Base-by-base conservation (phyloP, 768 basidiomycete genomes). In the Russula earlei region DNA sequence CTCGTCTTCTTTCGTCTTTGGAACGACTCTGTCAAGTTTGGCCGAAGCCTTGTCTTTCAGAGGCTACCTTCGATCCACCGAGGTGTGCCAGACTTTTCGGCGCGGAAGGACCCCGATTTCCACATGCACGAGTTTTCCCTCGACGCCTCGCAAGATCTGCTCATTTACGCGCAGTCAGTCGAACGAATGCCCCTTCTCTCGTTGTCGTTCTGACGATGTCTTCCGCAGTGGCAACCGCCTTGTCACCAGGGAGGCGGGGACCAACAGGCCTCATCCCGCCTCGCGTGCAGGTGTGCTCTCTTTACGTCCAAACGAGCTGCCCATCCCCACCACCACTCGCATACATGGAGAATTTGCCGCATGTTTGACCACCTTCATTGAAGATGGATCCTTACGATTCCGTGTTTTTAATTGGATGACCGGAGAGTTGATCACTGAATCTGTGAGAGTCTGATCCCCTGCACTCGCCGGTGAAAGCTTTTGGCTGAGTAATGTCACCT, bases 151-250 rank as follows among this genome's bases (percentile, higher is more conserved):
- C 44, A 47, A 17, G 44, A 47, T 22, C 19, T 54, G 45, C 44
- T 54, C 36, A 37, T 54, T 11, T 46, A 54, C 31, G 43, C 45
- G 14, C 33, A 45, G 52, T 54, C 46, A 4, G 52, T 54, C 3
- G 29, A 5, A 9, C 6, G 25, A 40, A 19, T 20, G 3, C 5
- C n/a, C n/a, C 20, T 3, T 22, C 11, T 20, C 9, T 20, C 19
- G 3, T 17, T 10, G 2, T 34, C 19, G 22, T 14, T 27, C 52
- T 42, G 12, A 47, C 37, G n/a, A 17, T 15, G 8, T 20, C 20
- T 41, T 42, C 5, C n/a, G 2, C 5, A 55, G 46, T n/a, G 47
- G 19, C 19, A 48, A 41, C 6, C 22, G 22, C 38, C 14, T 55
- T 6, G 11, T 40, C 27, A 38, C 22, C 14, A 46, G 38, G 19